These are phyloP conservation scores for Alternaria gaisen DNA, from an alignment of 2,329 filamentous ascomycete species.

Conservation along the genomic window DNA sequence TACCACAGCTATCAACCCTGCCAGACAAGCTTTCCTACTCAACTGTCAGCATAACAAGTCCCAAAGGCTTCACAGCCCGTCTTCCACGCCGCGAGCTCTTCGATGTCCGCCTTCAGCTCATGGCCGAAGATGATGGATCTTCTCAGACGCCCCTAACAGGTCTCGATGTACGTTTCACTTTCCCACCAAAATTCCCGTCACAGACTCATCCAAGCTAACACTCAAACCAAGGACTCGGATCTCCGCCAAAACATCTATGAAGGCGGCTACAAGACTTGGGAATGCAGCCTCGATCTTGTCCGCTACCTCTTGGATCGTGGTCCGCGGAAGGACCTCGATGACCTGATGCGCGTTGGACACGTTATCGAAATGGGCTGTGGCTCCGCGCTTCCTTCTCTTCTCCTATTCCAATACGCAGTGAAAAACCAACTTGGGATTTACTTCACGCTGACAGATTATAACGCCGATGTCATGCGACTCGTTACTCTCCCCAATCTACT, in stretches of 20 bases:
- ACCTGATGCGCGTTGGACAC: slow-evolving; percentile 59
- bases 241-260: slow-evolving; percentile 85
- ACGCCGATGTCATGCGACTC: slow-evolving; percentile 77
- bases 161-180: slow-evolving; percentile 26
- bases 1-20: slow-evolving; percentile 61
- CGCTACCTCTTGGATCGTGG: slow-evolving; percentile 66
- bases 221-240: slow-evolving; percentile 62
- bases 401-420: slow-evolving; percentile 72
- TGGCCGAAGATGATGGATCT: slow-evolving; percentile 68
- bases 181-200: not conserved
- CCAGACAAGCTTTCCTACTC: slow-evolving; percentile 79
- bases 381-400: slow-evolving; percentile 75
- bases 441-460: slow-evolving; percentile 80
- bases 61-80: slow-evolving; percentile 61
- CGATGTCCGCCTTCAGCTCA: slow-evolving; percentile 82
- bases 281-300: slow-evolving; percentile 82
- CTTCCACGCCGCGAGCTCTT: slow-evolving; percentile 81
- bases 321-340: slow-evolving; percentile 59
- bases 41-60: slow-evolving; percentile 67
- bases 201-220: slow-evolving; percentile 25
- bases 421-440: slow-evolving; percentile 60
- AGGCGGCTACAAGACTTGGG: slow-evolving; percentile 90
- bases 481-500: slow-evolving; percentile 83
- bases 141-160: slow-evolving; percentile 41
- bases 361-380: slow-evolving; percentile 76